These are phyloP conservation scores for Talaromyces sp. DNA, from an alignment of 2,329 filamentous ascomycete species.

Conservation along the genomic window DNA sequence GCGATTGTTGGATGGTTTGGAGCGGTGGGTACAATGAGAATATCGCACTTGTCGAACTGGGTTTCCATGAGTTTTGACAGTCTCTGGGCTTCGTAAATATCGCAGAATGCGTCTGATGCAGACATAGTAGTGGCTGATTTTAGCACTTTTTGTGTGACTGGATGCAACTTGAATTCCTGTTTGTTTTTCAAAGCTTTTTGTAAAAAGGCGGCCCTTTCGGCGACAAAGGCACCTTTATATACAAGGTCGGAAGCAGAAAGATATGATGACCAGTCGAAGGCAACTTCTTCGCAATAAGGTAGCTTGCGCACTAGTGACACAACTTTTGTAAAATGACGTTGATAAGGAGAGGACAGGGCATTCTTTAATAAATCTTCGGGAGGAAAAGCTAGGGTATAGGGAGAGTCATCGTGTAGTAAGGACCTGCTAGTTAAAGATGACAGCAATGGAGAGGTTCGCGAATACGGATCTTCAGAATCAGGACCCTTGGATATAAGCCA, in stretches of 20 bases:
- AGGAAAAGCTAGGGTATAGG: slow-evolving; percentile 6
- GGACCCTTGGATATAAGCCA: slow-evolving; percentile 42
- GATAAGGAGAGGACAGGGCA: background rate
- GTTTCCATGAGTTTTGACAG: slow-evolving; percentile 17
- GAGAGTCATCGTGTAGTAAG: slow-evolving; percentile 2
- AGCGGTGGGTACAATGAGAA: slow-evolving; percentile 52
- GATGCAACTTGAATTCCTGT: slow-evolving; percentile 19
- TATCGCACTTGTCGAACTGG: slow-evolving; percentile 31
- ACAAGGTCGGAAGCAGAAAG: slow-evolving; percentile 49
- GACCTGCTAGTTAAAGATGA: slow-evolving; percentile 1
- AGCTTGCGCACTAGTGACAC: slow-evolving; percentile 1
- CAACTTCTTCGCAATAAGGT: background rate
- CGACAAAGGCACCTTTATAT: slow-evolving; percentile 54
- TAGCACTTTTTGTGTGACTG: slow-evolving; percentile 32
- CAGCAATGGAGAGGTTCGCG: slow-evolving; percentile 17
- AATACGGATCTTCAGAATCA: slow-evolving; percentile 47
- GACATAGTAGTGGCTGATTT: slow-evolving; percentile 12
- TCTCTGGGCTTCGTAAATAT: slow-evolving; percentile 41
- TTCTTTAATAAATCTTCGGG: background rate
- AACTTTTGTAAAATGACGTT: slow-evolving; percentile 4
- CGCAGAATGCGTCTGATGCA: slow-evolving; percentile 45
- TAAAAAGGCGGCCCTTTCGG: slow-evolving; percentile 47
- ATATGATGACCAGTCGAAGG: slow-evolving; percentile 44
- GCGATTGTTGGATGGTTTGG: slow-evolving; percentile 48
- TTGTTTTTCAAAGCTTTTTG: slow-evolving; percentile 33